phyloP scores from a whole-genome alignment of 2,329 filamentous ascomycete species.

The Exophiala mesophila region DNA sequence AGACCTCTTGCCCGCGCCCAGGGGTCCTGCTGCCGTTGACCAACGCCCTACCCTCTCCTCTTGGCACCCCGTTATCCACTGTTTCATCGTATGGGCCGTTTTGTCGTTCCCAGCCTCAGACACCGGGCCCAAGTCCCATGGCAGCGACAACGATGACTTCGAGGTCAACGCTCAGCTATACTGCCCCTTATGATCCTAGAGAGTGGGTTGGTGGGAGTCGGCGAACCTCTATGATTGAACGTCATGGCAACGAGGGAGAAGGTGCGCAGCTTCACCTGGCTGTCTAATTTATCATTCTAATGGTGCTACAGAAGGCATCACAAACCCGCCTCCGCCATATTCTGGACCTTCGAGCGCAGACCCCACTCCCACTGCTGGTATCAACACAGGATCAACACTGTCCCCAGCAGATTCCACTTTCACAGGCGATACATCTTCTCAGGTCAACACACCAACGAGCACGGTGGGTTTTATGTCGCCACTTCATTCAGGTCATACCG shows the following conservation, averaged over 20 bases:
- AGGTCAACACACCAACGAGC: conserved; percentile 16
- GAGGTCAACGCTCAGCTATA: conserved; percentile 37
- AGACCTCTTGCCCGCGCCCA: conserved; percentile 35
- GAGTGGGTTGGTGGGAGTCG: conserved; percentile 42
- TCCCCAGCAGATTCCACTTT: conserved; percentile 20
- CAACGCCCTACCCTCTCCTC: conserved; percentile 35
- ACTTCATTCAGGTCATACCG: conserved; percentile 4
- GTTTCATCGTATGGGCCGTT: conserved; percentile 44
- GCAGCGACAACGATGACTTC: conserved; percentile 41
- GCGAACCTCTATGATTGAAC: conserved; percentile 10
- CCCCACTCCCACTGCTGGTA: background rate
- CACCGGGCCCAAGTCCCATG: conserved; percentile 34
- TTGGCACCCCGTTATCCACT: conserved; percentile 29
- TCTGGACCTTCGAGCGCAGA: conserved; percentile 14
- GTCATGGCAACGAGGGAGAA: conserved; percentile 10
- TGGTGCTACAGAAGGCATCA: conserved; percentile 18
- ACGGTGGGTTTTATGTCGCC: conserved; percentile 17
- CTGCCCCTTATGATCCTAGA: conserved; percentile 45
- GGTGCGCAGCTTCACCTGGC: too few species aligned
- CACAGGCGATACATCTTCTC: conserved; percentile 11
- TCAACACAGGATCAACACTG: conserved; percentile 15
- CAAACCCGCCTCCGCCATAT: conserved; percentile 24
- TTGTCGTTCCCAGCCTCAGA: conserved; percentile 33
- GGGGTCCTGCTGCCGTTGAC: conserved; percentile 41
- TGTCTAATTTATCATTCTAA: conserved; percentile 11